Percentiles rank a stretch among this genome's conserved stretches.
These are phyloP conservation scores for Solanum acaule DNA, from an alignment of 257 asterid species.

Conservation along the genomic window DNA sequence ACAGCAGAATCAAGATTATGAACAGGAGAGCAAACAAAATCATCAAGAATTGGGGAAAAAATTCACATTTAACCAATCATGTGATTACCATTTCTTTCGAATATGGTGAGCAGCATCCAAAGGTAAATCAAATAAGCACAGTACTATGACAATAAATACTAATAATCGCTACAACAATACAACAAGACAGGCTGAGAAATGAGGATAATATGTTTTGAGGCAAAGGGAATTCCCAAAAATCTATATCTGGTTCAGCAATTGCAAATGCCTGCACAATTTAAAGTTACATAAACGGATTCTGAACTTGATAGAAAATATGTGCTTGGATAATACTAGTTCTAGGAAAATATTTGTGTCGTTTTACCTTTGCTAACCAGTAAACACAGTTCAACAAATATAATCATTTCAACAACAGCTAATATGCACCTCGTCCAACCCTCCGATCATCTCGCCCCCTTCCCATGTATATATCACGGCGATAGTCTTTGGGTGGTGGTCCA, in stretches of 20 bases:
- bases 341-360: not conserved
- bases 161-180: not conserved
- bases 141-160: not conserved
- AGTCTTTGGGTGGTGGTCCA: constrained; percentile 32
- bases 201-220: not conserved
- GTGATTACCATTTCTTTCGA: not conserved
- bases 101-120: not conserved
- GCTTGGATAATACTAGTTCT: not conserved
- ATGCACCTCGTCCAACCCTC: constrained; percentile 40
- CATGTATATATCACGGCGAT: constrained; percentile 39
- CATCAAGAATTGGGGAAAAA: not conserved
- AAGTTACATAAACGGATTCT: not conserved
- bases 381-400: not conserved
- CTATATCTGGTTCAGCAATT: not conserved
- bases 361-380: not conserved
- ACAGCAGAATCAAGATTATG: not conserved
- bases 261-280: not conserved
- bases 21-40: not conserved
- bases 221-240: not conserved
- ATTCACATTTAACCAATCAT: not conserved
- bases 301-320: not conserved
- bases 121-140: not conserved
- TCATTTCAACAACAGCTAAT: constrained; percentile 14
- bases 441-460: constrained; percentile 53
- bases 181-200: not conserved